Percentiles rank a stretch among this genome's conserved stretches.
phyloP scores from a whole-genome alignment of 176 grass and related monocot species.

The Elaeis guineensis region DNA sequence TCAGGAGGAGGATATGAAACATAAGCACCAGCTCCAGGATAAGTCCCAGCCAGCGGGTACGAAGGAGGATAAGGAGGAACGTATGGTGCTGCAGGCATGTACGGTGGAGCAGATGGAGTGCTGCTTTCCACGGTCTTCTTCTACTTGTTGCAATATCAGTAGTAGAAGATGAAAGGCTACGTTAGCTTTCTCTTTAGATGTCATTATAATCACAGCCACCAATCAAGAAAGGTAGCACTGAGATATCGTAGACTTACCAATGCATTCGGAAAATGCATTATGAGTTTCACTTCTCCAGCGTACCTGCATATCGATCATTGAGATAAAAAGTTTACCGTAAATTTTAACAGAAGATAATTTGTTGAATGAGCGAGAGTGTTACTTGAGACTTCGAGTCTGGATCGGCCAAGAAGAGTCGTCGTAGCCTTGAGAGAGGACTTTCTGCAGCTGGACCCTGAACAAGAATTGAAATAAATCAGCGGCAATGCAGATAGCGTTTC shows the following conservation, averaged over 20 bases:
- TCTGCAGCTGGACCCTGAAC: constrained; percentile 66
- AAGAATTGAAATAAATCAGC: neutral
- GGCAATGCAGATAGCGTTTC: neutral
- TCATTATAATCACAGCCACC: constrained; percentile 5
- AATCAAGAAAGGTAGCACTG: neutral
- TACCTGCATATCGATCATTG: constrained; percentile 32
- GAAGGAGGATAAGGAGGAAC: constrained; percentile 14
- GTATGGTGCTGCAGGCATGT: constrained; percentile 6
- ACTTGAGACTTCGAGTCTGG: constrained; percentile 55
- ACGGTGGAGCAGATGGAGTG: constrained; percentile 4
- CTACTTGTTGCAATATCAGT: constrained; percentile 2
- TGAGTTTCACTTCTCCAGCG: constrained; percentile 62
- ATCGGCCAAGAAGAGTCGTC: constrained; percentile 74
- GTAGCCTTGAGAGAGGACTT: constrained; percentile 59
- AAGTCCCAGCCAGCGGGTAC: constrained; percentile 11
- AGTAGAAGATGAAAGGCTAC: no score
- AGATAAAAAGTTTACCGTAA: no score
- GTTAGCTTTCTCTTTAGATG: constrained; percentile 9
- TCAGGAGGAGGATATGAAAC: no score
- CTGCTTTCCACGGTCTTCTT: constrained; percentile 24
- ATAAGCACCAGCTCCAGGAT: no score
- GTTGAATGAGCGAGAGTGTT: neutral
- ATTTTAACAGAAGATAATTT: no score
- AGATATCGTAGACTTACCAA: constrained; percentile 27
- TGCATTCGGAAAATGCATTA: constrained; percentile 68